Evolutionary conservation across 1,284 basidiomycete genomes (phyloP), one percentile per base, ranked within the genome.

Genomic region (Exobasidium rhododendri): DNA sequence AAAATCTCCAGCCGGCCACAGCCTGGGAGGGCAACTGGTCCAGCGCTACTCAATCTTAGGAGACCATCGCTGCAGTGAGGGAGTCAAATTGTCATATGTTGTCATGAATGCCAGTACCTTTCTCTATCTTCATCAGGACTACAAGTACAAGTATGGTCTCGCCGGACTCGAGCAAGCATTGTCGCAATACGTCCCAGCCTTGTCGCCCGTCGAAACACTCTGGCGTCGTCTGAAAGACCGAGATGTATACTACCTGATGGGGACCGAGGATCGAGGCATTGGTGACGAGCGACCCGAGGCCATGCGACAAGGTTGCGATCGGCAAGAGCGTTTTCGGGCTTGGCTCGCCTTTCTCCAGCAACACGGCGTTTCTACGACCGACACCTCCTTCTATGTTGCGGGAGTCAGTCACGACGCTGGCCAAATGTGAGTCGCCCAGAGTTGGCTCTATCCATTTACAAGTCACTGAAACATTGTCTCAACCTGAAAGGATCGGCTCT

Each of bases 91-190:
- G 13, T 5, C 5, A 3, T 55, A 26, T 32, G 52, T 55, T 14
- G 52, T 55, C 5, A 55, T 55, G 52, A 55, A 55, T 32, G 29
- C 52, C 14, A 55, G 52, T 22, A 55, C 52, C 24, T 55, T n/a
- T 26, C 29, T 55, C 29, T 55, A 55, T 29, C 40, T 55, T 32
- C 3, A 32, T n/a, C 11, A 55, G 2, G 52, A 44, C 4, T 6
- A 24, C 24, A 26, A 20, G 4, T 55, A 55, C 52, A 55, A 55
- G 30, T 55, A 55, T 17, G 52, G 52, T 26, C 17, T 55, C 4
- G 17, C 26, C 5, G 52, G 52, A 32, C 22, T 20, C 14, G 20
- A 50, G 24, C 14, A 17, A 20, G 47, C 47, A 3, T 26, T 50
- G 22, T 20, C 47, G 4, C 31, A 55, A 5, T 55, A 55, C 28